Percentiles rank a stretch among this genome's conserved stretches.
These are phyloP conservation scores for Pochonia chlamydosporia DNA, from an alignment of 2,329 filamentous ascomycete genomes.

Conservation along the genomic window DNA sequence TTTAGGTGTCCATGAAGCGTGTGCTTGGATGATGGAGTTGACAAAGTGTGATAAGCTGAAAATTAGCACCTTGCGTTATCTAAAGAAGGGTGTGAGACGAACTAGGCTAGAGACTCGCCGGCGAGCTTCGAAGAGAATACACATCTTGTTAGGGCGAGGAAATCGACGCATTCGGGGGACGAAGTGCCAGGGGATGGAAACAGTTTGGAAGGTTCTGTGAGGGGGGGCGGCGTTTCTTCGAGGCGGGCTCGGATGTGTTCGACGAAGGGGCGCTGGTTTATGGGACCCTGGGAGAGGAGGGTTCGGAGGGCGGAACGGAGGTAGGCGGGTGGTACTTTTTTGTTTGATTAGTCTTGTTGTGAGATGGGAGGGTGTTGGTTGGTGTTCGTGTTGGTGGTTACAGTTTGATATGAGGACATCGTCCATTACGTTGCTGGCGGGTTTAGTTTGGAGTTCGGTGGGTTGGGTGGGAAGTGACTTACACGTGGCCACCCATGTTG, in stretches of 20 bases:
- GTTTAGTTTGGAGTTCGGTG: too few species aligned
- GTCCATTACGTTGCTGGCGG: conserved; percentile 33
- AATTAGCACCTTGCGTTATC: neutral
- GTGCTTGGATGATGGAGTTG: conserved; percentile 11
- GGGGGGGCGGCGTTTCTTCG: conserved; percentile 15
- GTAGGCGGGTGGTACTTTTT: conserved; percentile 22
- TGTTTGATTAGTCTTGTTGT: neutral
- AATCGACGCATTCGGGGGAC: conserved; percentile 17
- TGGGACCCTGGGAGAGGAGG: conserved; percentile 24
- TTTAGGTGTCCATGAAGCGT: conserved; percentile 4
- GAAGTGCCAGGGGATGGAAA: conserved; percentile 19
- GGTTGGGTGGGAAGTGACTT: neutral
- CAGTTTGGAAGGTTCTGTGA: conserved; percentile 15
- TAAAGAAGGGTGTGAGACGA: conserved; percentile 6
- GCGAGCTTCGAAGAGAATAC: conserved; percentile 30
- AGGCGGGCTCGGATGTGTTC: conserved; percentile 24
- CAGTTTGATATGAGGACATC: conserved; percentile 33
- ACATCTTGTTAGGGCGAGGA: conserved; percentile 27
- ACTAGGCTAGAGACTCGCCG: conserved; percentile 24
- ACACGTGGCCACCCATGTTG: conserved; percentile 8
- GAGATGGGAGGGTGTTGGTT: conserved; percentile 1
- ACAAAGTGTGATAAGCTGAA: conserved; percentile 8
- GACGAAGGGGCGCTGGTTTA: conserved; percentile 26
- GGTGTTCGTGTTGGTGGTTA: conserved; percentile 9
- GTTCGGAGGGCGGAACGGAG: conserved; percentile 27